Evolutionary conservation across 148 eudicot species (phyloP).

Genomic region (Selenicereus undatus): DNA sequence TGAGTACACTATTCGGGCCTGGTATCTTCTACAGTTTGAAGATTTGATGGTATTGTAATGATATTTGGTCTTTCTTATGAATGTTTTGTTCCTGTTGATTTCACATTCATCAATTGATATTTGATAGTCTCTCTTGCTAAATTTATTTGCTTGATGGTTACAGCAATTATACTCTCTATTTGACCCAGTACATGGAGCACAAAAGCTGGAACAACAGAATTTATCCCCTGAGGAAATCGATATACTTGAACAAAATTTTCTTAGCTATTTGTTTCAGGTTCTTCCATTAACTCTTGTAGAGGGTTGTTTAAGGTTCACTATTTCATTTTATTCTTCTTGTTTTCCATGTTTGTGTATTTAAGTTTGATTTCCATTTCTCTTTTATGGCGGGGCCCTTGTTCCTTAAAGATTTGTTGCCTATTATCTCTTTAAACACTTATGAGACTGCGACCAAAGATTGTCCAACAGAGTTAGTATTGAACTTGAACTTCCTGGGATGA

Average conservation of each 20-base stretch:
- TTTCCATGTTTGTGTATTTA: not conserved
- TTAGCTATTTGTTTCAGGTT: slow-evolving; percentile 77
- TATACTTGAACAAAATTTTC: slow-evolving; percentile 82
- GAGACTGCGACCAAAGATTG: not conserved
- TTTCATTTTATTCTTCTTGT: not conserved
- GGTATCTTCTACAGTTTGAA: slow-evolving; percentile 90
- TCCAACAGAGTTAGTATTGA: not conserved
- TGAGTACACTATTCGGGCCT: slow-evolving; percentile 87
- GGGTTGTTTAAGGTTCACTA: not conserved
- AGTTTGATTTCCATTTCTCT: not conserved
- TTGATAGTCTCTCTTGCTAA: not conserved
- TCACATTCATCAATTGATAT: not conserved
- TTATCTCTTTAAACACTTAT: not conserved
- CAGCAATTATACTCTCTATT: slow-evolving; percentile 95
- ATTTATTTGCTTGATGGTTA: slow-evolving; percentile 14
- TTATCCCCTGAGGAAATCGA: slow-evolving; percentile 70
- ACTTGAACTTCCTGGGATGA: not conserved
- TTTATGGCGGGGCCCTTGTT: not conserved
- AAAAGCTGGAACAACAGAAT: slow-evolving; percentile 78
- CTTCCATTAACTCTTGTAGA: not conserved
- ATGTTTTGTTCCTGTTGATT: not conserved
- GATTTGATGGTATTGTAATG: slow-evolving; percentile 69
- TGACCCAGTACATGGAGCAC: slow-evolving; percentile 83
- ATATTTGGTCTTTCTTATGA: not conserved
- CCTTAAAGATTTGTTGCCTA: not conserved